phyloP scores from a whole-genome alignment of 2,329 filamentous ascomycete species.

The Zarea fungicola region DNA sequence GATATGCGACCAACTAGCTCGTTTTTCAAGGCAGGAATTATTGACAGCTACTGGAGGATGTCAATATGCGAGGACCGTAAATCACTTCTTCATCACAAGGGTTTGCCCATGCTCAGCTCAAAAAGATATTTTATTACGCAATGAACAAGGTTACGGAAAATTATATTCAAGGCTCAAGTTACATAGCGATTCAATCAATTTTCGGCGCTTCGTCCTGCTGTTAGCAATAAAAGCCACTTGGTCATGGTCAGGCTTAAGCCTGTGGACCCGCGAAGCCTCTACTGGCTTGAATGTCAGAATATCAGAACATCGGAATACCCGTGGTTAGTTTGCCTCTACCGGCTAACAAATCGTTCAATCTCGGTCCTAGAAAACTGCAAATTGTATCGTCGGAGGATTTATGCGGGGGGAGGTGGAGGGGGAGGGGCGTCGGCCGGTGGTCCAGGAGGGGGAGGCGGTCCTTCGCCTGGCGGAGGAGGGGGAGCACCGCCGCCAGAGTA shows the following conservation, averaged over 20 bases:
- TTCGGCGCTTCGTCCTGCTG: not conserved
- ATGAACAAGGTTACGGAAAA: not conserved
- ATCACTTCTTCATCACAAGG: too few species aligned
- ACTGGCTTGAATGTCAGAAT: too few species aligned
- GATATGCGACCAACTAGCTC: too few species aligned
- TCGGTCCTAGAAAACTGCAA: not conserved
- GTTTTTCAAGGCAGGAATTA: too few species aligned
- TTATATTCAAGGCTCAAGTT: not conserved
- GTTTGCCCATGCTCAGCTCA: not conserved
- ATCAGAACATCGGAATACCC: not conserved
- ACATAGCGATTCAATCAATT: constrained; percentile 1
- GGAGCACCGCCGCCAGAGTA: constrained; percentile 48
- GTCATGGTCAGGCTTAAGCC: not conserved
- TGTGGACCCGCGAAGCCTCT: not conserved
- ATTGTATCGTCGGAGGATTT: constrained; percentile 17
- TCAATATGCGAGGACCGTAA: too few species aligned
- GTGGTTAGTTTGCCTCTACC: not conserved
- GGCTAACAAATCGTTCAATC: not conserved
- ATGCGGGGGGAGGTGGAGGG: constrained; percentile 52
- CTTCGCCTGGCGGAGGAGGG: constrained; percentile 52
- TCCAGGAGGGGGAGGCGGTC: constrained; percentile 46
- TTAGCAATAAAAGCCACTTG: constrained; percentile 11
- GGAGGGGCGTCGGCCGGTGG: constrained; percentile 54
- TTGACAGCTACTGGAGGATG: too few species aligned
- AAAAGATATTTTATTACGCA: not conserved